These are phyloP conservation scores for Myxozyma vanderwaltii DNA, from an alignment of 805 yeast species.

Conservation along the genomic window DNA sequence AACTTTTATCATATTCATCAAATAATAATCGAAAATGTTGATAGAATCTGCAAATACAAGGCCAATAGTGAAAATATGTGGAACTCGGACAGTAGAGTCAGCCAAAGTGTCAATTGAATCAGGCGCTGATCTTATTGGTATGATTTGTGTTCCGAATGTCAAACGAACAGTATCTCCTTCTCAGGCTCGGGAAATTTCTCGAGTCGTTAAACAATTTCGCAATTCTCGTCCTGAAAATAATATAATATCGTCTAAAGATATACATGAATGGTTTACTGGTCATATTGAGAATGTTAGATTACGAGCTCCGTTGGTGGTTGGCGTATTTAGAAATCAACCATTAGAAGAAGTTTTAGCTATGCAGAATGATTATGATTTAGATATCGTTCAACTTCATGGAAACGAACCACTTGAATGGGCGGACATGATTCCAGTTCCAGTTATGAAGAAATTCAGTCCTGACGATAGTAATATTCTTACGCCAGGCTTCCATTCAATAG, in stretches of 20 bases:
- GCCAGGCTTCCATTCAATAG: conserved; percentile 51
- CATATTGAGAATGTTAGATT: conserved; percentile 16
- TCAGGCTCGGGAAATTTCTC: conserved; percentile 53
- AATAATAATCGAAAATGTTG: conserved; percentile 34
- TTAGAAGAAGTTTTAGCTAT: conserved; percentile 58
- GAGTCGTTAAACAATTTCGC: conserved; percentile 35
- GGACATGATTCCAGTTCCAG: conserved; percentile 51
- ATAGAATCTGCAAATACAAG: conserved; percentile 41
- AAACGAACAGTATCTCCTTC: conserved; percentile 62
- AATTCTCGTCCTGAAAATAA: background rate
- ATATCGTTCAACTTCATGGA: conserved; percentile 89
- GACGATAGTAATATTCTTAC: conserved; percentile 44
- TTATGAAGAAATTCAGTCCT: conserved; percentile 74
- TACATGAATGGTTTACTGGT: conserved; percentile 22
- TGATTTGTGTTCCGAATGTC: conserved; percentile 82
- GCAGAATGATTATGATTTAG: conserved; percentile 54
- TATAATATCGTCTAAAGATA: background rate
- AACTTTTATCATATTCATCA: no score
- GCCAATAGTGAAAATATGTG: conserved; percentile 78
- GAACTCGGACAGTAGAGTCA: conserved; percentile 65
- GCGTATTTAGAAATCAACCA: conserved; percentile 86
- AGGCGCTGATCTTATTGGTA: conserved; percentile 80
- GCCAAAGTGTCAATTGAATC: conserved; percentile 67
- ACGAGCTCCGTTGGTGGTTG: conserved; percentile 69
- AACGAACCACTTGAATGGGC: conserved; percentile 57